Percentiles rank a stretch among this genome's conserved stretches.
Evolutionary conservation across 148 eudicot species (phyloP).

Genomic region (Selenicereus undatus): DNA sequence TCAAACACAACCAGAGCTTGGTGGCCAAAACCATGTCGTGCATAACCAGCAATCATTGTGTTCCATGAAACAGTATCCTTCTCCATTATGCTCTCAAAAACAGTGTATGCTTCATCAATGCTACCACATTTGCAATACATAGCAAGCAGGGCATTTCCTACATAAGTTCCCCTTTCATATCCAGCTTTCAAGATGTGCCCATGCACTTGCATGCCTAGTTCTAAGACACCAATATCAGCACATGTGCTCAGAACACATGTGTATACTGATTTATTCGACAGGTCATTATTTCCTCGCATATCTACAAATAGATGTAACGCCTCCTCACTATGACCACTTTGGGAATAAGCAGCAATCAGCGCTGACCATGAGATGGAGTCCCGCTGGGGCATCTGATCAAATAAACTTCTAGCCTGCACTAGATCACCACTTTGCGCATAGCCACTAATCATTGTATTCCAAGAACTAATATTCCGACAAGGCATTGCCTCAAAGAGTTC

Average conservation of each 20-base stretch:
- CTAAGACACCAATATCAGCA: constrained; percentile 44
- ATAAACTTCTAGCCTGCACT: constrained; percentile 28
- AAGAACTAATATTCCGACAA: constrained; percentile 34
- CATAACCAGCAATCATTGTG: constrained; percentile 43
- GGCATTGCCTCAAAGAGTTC: constrained; percentile 46
- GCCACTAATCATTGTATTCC: constrained; percentile 45
- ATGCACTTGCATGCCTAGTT: constrained; percentile 45
- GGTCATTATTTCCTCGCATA: constrained; percentile 33
- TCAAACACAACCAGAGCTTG: constrained; percentile 38
- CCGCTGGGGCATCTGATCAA: constrained; percentile 34
- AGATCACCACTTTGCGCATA: constrained; percentile 30
- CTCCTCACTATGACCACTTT: constrained; percentile 39
- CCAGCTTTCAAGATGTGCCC: constrained; percentile 37
- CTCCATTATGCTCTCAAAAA: constrained; percentile 29
- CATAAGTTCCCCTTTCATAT: constrained; percentile 30
- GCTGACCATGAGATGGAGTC: constrained; percentile 54
- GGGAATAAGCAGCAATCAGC: constrained; percentile 44
- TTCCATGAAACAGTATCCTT: constrained; percentile 44
- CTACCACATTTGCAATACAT: constrained; percentile 51
- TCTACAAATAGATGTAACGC: constrained; percentile 38
- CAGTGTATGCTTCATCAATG: constrained; percentile 42
- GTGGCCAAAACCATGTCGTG: constrained; percentile 45
- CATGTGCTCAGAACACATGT: constrained; percentile 49
- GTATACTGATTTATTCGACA: constrained; percentile 33
- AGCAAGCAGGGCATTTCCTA: constrained; percentile 48